Base-by-base conservation (phyloP, 306 rosid genomes). In the Acacia confusa region DNA sequence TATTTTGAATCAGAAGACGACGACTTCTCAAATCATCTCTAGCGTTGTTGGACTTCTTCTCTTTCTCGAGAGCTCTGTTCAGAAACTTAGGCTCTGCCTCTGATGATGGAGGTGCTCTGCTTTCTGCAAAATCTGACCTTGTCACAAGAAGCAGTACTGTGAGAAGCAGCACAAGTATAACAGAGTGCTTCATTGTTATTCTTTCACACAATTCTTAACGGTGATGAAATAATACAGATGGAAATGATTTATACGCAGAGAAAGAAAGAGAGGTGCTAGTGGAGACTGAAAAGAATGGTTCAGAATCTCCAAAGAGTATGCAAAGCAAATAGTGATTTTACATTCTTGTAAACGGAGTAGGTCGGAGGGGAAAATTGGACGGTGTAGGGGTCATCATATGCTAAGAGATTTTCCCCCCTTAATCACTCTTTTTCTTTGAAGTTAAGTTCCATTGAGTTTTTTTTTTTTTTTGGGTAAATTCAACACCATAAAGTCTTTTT, bases 251-350 rank as follows among this genome's bases (percentile, higher is more conserved):
- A 70, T 61, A 77, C 76, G n/a, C 43, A 32, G 68, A 52, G 11
- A 78, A 88, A 91, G 34, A 58, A 9, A 78, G 91, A 90, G 2
- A 5, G 36, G 67, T 27, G 67, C 9, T 25, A 61, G 67, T 61
- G 67, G 67, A 27, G 20, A 13, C 17, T 25, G 36, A 61, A 61
- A 61, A 61, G 82, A 81, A 78, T 79, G 89, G 88, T 64, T 82
- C 85, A 83, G 94, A 89, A 92, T 92, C 90, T 87, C 60, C 55
- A 57, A 71, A 66, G 84, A 75, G 50, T 55, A 83, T 82, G 86
- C 68, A 19, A 83, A 72, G 61, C 38, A 10, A 47, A n/a, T n/a
- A 57, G 30, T 24, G 12, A 53, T 81, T 58, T 84, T 85, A 76
- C 78, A 83, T 72, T 75, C 45, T 27, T 43, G n/a, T 43, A 70